phyloP scores from a whole-genome alignment of 768 basidiomycete species.

The Trichaptum fuscoviolaceum region DNA sequence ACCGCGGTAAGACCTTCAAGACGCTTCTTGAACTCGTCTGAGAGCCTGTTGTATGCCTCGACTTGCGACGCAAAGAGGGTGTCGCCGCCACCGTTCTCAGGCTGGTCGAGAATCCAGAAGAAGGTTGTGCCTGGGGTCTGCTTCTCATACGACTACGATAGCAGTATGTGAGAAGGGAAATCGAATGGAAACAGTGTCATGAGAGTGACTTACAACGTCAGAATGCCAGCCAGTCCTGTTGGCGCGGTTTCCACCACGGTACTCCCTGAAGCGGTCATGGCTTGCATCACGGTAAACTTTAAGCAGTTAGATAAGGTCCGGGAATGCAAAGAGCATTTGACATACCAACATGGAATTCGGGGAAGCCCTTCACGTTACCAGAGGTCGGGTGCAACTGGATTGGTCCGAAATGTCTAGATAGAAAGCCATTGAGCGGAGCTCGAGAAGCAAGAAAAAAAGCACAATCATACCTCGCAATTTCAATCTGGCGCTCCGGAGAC shows the following conservation, averaged over 20 bases:
- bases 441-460: neutral
- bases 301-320: neutral
- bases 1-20: constrained; percentile 55
- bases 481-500: constrained; percentile 46
- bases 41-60: constrained; percentile 56
- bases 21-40: constrained; percentile 49
- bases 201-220: constrained; percentile 35
- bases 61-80: constrained; percentile 53
- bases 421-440: neutral
- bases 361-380: constrained; percentile 49
- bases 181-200: neutral
- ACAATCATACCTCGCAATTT: constrained; percentile 35
- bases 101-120: constrained; percentile 50
- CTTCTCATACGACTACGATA: constrained; percentile 44
- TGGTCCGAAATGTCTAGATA: constrained; percentile 20
- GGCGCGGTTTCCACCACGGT: constrained; percentile 37
- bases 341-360: constrained; percentile 55
- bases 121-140: constrained; percentile 52
- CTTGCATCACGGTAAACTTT: constrained; percentile 47
- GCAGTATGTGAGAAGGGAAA: neutral
- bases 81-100: constrained; percentile 36
- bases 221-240: constrained; percentile 48
- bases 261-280: constrained; percentile 39
- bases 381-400: constrained; percentile 27
- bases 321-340: neutral